Base-by-base conservation (phyloP, 2,329 filamentous ascomycete genomes). In the Dothideomycetidae sp. region DNA sequence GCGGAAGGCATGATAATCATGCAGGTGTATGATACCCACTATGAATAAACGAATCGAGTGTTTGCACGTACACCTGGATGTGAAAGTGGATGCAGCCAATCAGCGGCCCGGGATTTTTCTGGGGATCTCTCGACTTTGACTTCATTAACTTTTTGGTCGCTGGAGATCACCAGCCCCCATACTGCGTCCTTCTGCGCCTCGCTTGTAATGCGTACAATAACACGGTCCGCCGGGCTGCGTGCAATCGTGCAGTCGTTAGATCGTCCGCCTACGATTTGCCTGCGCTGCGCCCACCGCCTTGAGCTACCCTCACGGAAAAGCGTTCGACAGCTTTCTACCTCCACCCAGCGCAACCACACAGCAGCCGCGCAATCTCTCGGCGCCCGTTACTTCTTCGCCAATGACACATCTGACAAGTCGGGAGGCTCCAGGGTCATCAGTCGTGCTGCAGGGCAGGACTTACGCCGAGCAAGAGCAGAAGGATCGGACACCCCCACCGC, bases 311-410 rank as follows among this genome's bases (percentile, higher is more conserved):
- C 44, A 23, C 42, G 34, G 40, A 15, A 42, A 10, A 28, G 46
- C 13, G 32, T 45, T 26, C 36, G 42, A n/a, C 42, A 42, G 31
- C 49, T 51, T 31, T 41, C 47, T 3, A 48, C 48, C 5, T 42
- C 37, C 4, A 40, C 48, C 17, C 46, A 41, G 36, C 44, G 45
- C 30, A 46, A 11, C 9, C n/a, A 30, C 9, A 21, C 33, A 15
- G 33, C 31, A 16, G 28, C 36, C 21, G 43, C 38, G 13, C 35
- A 52, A 31, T 44, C 48, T 18, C 42, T 56, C 10, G 51, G 53
- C 29, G 46, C 45, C 37, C 49, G 39, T 21, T 57, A 56, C 41
- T 56, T 57, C 45, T 53, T 51, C 50, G 51, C 52, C 28, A 56
- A 57, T 48, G 50, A 49, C 26, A 41, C 40, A 11, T 31, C 37